Evolutionary conservation across 495 filamentous ascomycete species (phyloP), one percentile per base, ranked within the genome.

Genomic region (Pyrenula aspistea): DNA sequence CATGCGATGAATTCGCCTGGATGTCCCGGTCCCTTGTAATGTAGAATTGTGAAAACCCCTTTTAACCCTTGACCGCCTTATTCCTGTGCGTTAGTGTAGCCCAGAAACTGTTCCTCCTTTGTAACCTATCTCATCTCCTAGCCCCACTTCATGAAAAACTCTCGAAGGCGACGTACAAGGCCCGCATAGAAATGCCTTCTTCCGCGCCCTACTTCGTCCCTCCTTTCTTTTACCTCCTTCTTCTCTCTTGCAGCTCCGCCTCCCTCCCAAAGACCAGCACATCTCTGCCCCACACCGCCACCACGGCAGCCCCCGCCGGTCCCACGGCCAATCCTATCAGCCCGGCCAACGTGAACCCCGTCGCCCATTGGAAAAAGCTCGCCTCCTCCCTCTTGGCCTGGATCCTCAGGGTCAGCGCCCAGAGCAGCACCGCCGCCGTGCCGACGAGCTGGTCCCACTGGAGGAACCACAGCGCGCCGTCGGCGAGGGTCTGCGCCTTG

Each of bases 381-480:
- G 63, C 69, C 24, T 73, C 63, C 22, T 65, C 69, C 47, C 67
- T 56, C 58, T 79, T 68, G 3, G 71, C 70, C 49, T 65, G 62
- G 10, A 53, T 56, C 23, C 72, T 68, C 21, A 85, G 59, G 8
- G 70, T 73, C 11, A 75, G 54, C 1, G 79, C 75, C 83, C 83
- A 86, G 4, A 82, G 22, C 12, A 83, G 55, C 25, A 83, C 59
- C 1, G 78, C 73, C 3, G 60, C 55, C 8, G 74, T 73, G 2
- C 77, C 81, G 54, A 79, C 71, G 59, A 81, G 66, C 21, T 82
- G 69, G 56, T 86, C 83, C 71, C 77, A 85, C 50, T 78, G 76
- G 24, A 85, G 60, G 61, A 85, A 79, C 19, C 69, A 67, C 53
- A 73, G 73, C 10, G 77, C 72, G 10, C 83, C 73, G 19, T 71